phyloP scores from a whole-genome alignment of 768 basidiomycete genomes.

The Russula foetens region DNA sequence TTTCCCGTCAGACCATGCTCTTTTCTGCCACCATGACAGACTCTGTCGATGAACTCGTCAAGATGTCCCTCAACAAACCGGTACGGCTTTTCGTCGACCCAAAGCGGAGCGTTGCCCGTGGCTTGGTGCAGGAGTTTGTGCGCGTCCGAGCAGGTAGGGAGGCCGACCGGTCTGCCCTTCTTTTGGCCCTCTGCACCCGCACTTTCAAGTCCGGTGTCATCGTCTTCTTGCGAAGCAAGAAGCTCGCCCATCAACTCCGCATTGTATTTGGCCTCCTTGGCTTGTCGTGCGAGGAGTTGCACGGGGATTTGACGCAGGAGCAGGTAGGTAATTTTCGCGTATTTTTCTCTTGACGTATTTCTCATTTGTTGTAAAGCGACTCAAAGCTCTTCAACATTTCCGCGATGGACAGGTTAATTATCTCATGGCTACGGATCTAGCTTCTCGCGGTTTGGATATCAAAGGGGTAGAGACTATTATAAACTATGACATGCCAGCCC shows the following conservation, averaged over 20 bases:
- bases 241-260: constrained; percentile 94
- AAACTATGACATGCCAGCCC: constrained; percentile 97
- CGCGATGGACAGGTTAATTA: constrained; percentile 84
- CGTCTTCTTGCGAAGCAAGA: constrained; percentile 94
- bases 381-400: constrained; percentile 80
- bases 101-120: constrained; percentile 77
- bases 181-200: constrained; percentile 78
- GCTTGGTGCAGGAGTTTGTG: constrained; percentile 90
- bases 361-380: constrained; percentile 44
- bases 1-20: constrained; percentile 91
- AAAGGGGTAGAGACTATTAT: constrained; percentile 96
- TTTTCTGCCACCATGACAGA: constrained; percentile 99
- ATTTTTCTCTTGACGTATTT: background rate
- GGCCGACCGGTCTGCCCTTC: constrained; percentile 64
- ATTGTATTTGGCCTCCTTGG: constrained; percentile 84
- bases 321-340: constrained; percentile 45
- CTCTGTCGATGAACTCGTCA: constrained; percentile 86
- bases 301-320: constrained; percentile 94
- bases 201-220: constrained; percentile 81
- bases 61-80: constrained; percentile 87
- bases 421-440: constrained; percentile 93
- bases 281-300: constrained; percentile 88
- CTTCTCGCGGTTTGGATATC: constrained; percentile 93
- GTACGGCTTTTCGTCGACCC: constrained; percentile 94
- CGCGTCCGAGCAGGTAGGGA: constrained; percentile 80